Percentiles rank a stretch among this genome's conserved stretches.
Conservation (phyloP, 2,329 filamentous ascomycete genomes). For the Blumeriella jaapii region DNA sequence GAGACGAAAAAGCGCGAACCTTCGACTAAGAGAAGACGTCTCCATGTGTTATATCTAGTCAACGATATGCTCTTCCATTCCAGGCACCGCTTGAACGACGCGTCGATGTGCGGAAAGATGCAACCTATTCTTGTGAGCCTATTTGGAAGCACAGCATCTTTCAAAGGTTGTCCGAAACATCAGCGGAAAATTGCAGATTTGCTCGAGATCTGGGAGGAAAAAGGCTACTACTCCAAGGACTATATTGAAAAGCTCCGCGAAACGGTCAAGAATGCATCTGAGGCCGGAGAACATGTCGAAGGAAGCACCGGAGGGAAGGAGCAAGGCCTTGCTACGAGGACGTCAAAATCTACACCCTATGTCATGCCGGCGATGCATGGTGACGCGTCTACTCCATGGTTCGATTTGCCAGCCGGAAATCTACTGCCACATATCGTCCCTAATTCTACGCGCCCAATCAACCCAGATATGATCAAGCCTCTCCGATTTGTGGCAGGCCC, state of each 20-base stretch:
- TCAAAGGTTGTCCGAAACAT: slow-evolving; percentile 52
- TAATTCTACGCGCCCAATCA: slow-evolving; percentile 64
- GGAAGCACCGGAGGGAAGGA: slow-evolving; percentile 11
- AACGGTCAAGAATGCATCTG: slow-evolving; percentile 36
- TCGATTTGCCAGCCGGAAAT: slow-evolving; percentile 72
- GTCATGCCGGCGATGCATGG: slow-evolving; percentile 68
- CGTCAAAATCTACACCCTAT: slow-evolving; percentile 51
- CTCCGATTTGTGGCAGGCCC: slow-evolving; percentile 58
- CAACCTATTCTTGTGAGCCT: slow-evolving; percentile 51
- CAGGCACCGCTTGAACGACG: slow-evolving; percentile 38
- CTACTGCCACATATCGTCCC: slow-evolving; percentile 70
- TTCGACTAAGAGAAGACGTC: slow-evolving; percentile 54
- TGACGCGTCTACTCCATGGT: slow-evolving; percentile 60
- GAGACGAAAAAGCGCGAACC: slow-evolving; percentile 31
- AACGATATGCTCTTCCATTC: slow-evolving; percentile 69
- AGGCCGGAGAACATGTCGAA: slow-evolving; percentile 22
- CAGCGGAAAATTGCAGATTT: slow-evolving; percentile 52
- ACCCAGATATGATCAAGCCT: slow-evolving; percentile 57
- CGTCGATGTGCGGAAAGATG: slow-evolving; percentile 43
- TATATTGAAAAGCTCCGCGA: slow-evolving; percentile 48
- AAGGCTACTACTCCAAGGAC: slow-evolving; percentile 45
- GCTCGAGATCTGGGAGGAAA: slow-evolving; percentile 58
- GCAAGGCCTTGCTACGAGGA: slow-evolving; percentile 35
- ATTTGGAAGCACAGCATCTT: slow-evolving; percentile 44
- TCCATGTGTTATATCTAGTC: slow-evolving; percentile 68